Conservation (phyloP, 2,329 filamentous ascomycete genomes). For the Hortaea sp. region DNA sequence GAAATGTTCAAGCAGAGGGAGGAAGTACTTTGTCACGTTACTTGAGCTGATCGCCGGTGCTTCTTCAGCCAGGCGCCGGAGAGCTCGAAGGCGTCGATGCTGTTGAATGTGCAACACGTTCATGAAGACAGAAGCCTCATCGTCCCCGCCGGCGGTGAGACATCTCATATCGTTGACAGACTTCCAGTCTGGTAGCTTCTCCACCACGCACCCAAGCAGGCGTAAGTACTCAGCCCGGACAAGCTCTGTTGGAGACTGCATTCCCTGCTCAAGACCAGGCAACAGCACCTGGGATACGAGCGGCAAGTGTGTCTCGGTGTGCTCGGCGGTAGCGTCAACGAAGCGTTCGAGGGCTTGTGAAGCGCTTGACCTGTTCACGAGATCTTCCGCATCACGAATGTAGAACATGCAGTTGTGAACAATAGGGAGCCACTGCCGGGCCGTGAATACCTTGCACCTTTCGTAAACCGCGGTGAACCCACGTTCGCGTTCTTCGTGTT, state of each 20-base stretch:
- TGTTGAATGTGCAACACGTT: slow-evolving; percentile 87
- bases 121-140: slow-evolving; percentile 79
- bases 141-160: slow-evolving; percentile 61
- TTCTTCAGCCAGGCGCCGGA: slow-evolving; percentile 64
- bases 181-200: slow-evolving; percentile 57
- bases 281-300: slow-evolving; percentile 58
- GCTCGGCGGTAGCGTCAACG: slow-evolving; percentile 49
- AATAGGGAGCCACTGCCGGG: slow-evolving; percentile 75
- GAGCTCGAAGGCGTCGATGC: slow-evolving; percentile 71
- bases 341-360: slow-evolving; percentile 72
- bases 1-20: slow-evolving; percentile 89
- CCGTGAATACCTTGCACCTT: slow-evolving; percentile 51
- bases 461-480: slow-evolving; percentile 67
- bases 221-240: slow-evolving; percentile 74
- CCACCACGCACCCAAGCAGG: slow-evolving; percentile 69
- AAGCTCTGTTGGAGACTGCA: slow-evolving; percentile 66
- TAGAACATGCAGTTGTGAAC: slow-evolving; percentile 85
- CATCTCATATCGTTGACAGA: slow-evolving; percentile 63
- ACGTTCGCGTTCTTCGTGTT: slow-evolving; percentile 71
- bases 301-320: slow-evolving; percentile 37
- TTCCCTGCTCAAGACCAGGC: slow-evolving; percentile 65
- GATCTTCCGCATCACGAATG: slow-evolving; percentile 76
- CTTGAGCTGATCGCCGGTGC: slow-evolving; percentile 60
- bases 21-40: slow-evolving; percentile 76
- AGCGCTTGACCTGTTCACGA: slow-evolving; percentile 74